Percentiles rank a stretch among this genome's conserved stretches.
Evolutionary conservation across 2,329 filamentous ascomycete genomes (phyloP).

Genomic region (Colletotrichum falcatum): DNA sequence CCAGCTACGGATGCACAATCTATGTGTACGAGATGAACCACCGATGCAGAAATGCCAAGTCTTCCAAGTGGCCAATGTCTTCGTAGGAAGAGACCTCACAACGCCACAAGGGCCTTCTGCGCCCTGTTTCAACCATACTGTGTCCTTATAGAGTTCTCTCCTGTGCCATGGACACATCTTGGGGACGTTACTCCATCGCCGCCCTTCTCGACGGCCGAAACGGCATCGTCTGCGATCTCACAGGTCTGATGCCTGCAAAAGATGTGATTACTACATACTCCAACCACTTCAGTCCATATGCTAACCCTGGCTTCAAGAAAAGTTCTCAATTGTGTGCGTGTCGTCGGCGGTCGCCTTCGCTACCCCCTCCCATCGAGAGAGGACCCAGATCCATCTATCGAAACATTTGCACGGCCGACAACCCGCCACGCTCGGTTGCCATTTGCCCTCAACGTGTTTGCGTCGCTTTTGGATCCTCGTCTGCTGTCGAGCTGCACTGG

Average conservation of each 20-base stretch:
- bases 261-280: background rate
- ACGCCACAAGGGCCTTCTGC: constrained; percentile 48
- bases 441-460: constrained; percentile 74
- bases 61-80: constrained; percentile 45
- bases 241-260: constrained; percentile 30
- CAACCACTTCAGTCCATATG: background rate
- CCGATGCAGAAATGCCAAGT: constrained; percentile 48
- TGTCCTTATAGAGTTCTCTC: constrained; percentile 69
- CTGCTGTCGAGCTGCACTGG: constrained; percentile 74
- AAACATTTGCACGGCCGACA: constrained; percentile 69
- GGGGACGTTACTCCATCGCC: constrained; percentile 65
- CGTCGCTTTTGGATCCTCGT: constrained; percentile 73
- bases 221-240: constrained; percentile 70
- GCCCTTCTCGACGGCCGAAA: constrained; percentile 70
- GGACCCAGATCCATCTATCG: constrained; percentile 51
- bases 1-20: constrained; percentile 64
- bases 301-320: background rate
- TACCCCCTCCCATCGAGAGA: constrained; percentile 48
- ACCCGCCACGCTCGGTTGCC: constrained; percentile 73
- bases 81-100: background rate
- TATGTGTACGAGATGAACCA: constrained; percentile 64
- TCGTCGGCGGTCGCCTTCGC: constrained; percentile 41
- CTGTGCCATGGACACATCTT: constrained; percentile 73
- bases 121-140: constrained; percentile 63
- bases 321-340: constrained; percentile 44